phyloP scores from a whole-genome alignment of 441 rosid genomes.

The Croton laevigatus region DNA sequence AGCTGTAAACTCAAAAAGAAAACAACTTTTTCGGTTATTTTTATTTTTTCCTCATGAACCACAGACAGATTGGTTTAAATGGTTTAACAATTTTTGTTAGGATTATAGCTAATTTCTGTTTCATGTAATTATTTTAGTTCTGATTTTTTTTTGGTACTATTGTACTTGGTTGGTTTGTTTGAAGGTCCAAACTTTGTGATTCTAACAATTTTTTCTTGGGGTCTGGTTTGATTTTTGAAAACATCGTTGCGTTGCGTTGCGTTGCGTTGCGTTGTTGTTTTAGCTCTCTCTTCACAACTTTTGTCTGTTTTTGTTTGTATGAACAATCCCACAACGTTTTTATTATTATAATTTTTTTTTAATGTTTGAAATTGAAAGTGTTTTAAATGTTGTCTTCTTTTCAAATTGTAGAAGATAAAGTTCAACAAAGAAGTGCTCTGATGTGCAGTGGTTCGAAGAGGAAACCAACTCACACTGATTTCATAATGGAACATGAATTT shows the following conservation, averaged over 20 bases:
- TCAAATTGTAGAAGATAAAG: constrained; percentile 23
- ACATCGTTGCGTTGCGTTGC: not conserved
- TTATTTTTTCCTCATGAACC: no score
- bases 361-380: not conserved
- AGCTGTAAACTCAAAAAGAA: constrained; percentile 16
- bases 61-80: no score
- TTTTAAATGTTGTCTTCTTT: constrained; percentile 20
- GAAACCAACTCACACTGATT: constrained; percentile 30
- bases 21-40: not conserved
- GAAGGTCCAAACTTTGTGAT: constrained; percentile 25
- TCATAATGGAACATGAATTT: constrained; percentile 38
- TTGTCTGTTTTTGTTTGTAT: constrained; percentile 10
- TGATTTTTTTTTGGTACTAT: not conserved
- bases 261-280: not conserved
- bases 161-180: constrained; percentile 6
- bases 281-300: not conserved
- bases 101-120: constrained; percentile 33
- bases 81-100: constrained; percentile 13
- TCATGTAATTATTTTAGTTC: not conserved
- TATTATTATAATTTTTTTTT: not conserved
- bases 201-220: not conserved
- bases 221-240: not conserved
- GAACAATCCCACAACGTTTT: not conserved
- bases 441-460: constrained; percentile 49
- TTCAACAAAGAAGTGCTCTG: constrained; percentile 14